Base-by-base conservation (phyloP, 2,329 filamentous ascomycete species). In the Talaromyces amestolkiae region DNA sequence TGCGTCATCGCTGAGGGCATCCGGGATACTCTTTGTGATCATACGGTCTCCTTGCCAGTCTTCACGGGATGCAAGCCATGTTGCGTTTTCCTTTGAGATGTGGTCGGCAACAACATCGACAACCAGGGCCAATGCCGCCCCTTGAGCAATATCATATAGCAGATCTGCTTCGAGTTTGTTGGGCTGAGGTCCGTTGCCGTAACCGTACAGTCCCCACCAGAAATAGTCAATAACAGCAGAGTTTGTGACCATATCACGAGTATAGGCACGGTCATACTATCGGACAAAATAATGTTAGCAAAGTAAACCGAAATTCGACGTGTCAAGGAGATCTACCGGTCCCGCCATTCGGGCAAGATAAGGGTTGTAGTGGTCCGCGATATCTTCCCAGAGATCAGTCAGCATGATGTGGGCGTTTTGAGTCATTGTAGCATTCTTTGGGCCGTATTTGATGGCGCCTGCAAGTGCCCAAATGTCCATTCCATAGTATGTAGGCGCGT, bases 181-280 rank as follows among this genome's bases (percentile, higher is more conserved):
- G 2, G 78, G 77, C 31, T 77, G 72, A 0, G 77, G 77, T 0
- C 78, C 77, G 54, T 74, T 75, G 3, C 76, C 75, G 47, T 78
- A 74, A 0, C 80, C 80, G 61, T 75, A 81, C 10, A 82, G 68
- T 4, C 78, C 76, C 80, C 80, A 82, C 72, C 75, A 79, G 67
- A 76, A 80, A 61, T 80, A 70, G 11, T 76, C 75, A n/a, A 81
- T 68, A 45, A 81, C 78, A 0, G 78, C 72, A 1, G 76, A 78
- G 66, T 82, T 78, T 5, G 71, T 71, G 1, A 77, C 77, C 67
- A 78, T 77, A 65, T 79, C 77, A n/a, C 77, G 71, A 3, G 75
- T 77, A 68, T 79, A 79, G 7, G 76, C 77, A 15, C 77, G 72
- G 66, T 79, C 76, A 58, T 78, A 78, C 31, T 67, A 43, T 60